Evolutionary conservation across 441 rosid species (phyloP), one percentile per base, ranked within the genome.

Genomic region (Pelargonium myrrhifolium): DNA sequence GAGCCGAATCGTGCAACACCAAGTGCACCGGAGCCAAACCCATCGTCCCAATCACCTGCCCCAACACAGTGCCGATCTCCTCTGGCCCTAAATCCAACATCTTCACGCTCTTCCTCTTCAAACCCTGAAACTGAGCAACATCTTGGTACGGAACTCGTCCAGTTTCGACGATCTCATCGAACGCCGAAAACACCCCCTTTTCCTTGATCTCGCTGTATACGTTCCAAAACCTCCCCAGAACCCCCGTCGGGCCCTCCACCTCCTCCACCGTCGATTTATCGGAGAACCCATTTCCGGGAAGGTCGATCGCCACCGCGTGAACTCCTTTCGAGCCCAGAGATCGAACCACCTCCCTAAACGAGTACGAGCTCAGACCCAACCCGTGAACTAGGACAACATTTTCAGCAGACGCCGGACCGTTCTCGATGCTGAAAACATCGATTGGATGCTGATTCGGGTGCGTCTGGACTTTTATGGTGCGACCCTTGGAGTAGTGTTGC

Each of bases 211-310:
- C 84, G 62, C 70, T 71, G 80, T 84, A 87, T 60, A 78, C 93
- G 74, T 88, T 90, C 68, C 73, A 71, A 67, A 91, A 79, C 81
- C 85, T 86, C 78, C 76, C 88, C 0, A 87, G 53, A 71, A 64
- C 60, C 55, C 96, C 96, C 71, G 68, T 68, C 24, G 78, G 80
- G 68, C 84, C 84, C 76, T 79, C 89, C 68, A 83, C 97, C 64
- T 76, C 64, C 64, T 85, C 93, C 47, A 82, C 75, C 61, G 72
- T 65, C 14, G 88, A 80, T 68, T 88, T 89, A 69, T 91, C 96
- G n/a, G 99, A 93, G 72, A 93, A 91, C 45, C 99, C 97, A 78
- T 78, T 83, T 49, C 99, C 99, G 14, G 99, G 99, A 68, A 93
- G 80, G 83, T 90, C 99, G 70, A 93, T 47, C 22, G 87, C 90